Base-by-base conservation (phyloP, 1,139 yeast genomes). In the Yamadazyma mexicana region DNA sequence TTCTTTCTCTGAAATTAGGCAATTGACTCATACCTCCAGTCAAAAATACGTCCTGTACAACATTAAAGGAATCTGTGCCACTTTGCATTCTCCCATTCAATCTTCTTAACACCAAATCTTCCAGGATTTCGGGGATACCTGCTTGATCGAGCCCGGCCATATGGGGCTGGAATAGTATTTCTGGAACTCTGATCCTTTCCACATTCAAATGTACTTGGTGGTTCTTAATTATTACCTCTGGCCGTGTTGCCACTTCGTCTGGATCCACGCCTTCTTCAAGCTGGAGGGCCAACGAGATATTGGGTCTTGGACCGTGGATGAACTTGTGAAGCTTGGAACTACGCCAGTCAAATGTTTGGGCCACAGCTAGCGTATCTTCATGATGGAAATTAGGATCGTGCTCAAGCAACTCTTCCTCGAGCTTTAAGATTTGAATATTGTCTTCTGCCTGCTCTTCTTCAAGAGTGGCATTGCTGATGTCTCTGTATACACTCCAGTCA, bases 131-230 rank as follows among this genome's bases (percentile, higher is more conserved):
- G 15, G 77, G 59, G 10, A 94, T 71, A 17, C 98, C 98, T 0
- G 98, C 96, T 61, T 91, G 98, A 59, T 94, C 98, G 25, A 89
- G 69, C 11, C 98, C 98, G 0, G 95, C 96, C 48, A 92, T 88
- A 11, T 83, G 77, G n/a, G 99, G 98, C 58, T 91, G 95, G 62
- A 92, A 91, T 37, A 88, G 58, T 1, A 91, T 83, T 61, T 94
- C 99, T 0, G 98, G 97, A 2, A 91, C 88, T 43, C 96, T 75
- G 24, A 91, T 85, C 42, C 98, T 75, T 62, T 94, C 99, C 24
- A 91, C 75, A 59, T 92, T 94, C 37, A 94, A 56, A 62, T 89
- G 96, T 47, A 94, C 70, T 63, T 92, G 98, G 61, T 91, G 95
- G 44, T 69, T 71, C 39, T 70, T 69, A 33, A 63, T 58, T 7